A percentile compares a stretch with the other conserved stretches of the same genome.
Conservation (phyloP, 2,329 filamentous ascomycete species). For the Ceratocystis papillata region DNA sequence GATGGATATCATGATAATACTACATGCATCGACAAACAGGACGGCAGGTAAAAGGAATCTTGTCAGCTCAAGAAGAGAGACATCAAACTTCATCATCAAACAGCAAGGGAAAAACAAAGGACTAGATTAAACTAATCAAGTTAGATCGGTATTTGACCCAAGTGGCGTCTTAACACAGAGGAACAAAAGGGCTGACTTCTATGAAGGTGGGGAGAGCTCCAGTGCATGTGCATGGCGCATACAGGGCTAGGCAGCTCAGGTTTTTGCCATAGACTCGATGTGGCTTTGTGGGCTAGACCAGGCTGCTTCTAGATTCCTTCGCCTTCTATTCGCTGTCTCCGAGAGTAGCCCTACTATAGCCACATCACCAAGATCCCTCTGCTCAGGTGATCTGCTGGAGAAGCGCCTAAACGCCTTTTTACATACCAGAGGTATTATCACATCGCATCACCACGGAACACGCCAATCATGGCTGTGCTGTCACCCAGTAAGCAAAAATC, state of each 20-base stretch:
- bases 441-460: not conserved
- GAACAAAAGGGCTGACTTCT: not conserved
- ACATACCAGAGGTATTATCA: not conserved
- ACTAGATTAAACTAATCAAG: too few relatives aligned
- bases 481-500: too few relatives aligned
- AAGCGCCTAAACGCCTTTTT: not conserved
- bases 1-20: not conserved
- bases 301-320: too few relatives aligned
- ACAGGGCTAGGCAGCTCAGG: not conserved
- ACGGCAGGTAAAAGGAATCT: not conserved
- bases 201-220: not conserved
- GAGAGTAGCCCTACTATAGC: not conserved
- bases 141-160: too few relatives aligned
- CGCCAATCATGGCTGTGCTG: too few relatives aligned
- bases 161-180: not conserved
- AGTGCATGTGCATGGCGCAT: slow-evolving; percentile 5
- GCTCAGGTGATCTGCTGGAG: not conserved
- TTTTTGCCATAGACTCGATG: too few relatives aligned
- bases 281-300: too few relatives aligned
- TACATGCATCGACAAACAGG: not conserved
- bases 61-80: not conserved
- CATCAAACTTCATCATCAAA: not conserved
- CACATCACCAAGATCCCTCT: not conserved
- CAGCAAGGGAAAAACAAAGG: not conserved
- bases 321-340: not conserved